Base-by-base conservation (phyloP, 176 grass and related monocot species). In the Eragrostis curvula region DNA sequence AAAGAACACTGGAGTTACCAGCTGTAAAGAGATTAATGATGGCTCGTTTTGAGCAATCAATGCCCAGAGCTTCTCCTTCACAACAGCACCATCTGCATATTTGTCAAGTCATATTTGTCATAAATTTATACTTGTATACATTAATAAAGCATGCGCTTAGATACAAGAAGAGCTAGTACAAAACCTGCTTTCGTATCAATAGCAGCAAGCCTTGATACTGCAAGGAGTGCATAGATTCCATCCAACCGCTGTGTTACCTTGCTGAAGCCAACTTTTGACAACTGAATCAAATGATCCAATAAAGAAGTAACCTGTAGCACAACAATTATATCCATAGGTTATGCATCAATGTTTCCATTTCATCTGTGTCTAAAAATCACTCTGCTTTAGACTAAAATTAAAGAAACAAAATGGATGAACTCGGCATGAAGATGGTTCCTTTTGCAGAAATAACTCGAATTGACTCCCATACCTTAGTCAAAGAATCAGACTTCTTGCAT, bases 131-230 rank as follows among this genome's bases (percentile, higher is more conserved):
- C 55, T 74, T 12, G 27, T n/a, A 53, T 84, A 69, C 56, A 72
- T 59, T 65, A 49, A 83, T 62, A 76, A 58, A 29, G 32, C 10
- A 51, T 52, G 12, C 30, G 25, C 24, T 70, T 69, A 43, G 15
- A 69, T 81, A 51, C 21, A 73, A 57, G 36, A 75, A 27, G 46
- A 83, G 87, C 66, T 79, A 12, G 49, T 86, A 66, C 27, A 75
- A 74, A 72, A 95, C 96, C 96, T 95, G 90, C 86, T 95, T 95
- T 98, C 66, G 88, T 83, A 87, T 98, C 96, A 82, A 98, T 62
- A 86, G 92, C 86, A 77, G 88, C 87, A 89, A 95, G 79, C 81
- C 88, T 98, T 40, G 76, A 88, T 55, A 95, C 64, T 61, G 87
- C 88, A 89, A 91, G 91, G 47, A 98, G 83, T 72, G 92, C 90